These are phyloP conservation scores for Hypoxylon fuscum DNA, from an alignment of 495 filamentous ascomycete genomes.

Conservation along the genomic window DNA sequence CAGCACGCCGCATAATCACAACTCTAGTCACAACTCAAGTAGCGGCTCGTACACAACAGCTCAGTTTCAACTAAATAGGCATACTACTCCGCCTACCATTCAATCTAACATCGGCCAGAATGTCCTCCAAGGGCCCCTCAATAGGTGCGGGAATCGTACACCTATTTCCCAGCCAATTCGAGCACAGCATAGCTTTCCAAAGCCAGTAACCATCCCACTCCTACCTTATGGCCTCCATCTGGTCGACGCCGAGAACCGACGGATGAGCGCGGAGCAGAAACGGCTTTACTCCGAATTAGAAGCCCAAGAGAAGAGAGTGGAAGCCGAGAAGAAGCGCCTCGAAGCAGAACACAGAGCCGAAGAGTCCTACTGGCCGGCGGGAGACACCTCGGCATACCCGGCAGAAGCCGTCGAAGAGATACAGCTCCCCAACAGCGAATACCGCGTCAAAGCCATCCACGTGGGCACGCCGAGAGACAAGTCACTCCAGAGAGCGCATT, in stretches of 20 bases:
- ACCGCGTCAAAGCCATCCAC: constrained; percentile 20
- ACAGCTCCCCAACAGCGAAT: constrained; percentile 1
- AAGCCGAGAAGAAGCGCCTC: constrained; percentile 1
- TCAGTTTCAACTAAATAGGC: too few species aligned
- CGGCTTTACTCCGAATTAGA: not conserved
- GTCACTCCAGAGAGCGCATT: not conserved
- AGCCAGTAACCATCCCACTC: not conserved
- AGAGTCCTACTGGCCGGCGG: constrained; percentile 1
- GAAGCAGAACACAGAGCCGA: not conserved
- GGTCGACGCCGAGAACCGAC: not conserved
- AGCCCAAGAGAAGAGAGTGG: not conserved
- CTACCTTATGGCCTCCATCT: not conserved
- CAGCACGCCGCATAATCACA: too few species aligned
- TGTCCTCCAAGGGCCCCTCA: too few species aligned
- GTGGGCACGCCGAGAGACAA: constrained; percentile 3
- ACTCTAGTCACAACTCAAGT: too few species aligned
- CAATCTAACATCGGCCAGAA: too few species aligned
- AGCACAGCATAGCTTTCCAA: not conserved
- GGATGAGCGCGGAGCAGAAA: not conserved
- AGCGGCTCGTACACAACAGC: too few species aligned
- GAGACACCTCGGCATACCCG: constrained; percentile 4
- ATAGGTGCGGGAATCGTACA: too few species aligned
- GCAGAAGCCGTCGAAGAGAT: constrained; percentile 3
- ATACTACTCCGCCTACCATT: too few species aligned
- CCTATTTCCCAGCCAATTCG: too few species aligned